A percentile compares a stretch with the other conserved stretches of the same genome.
Conservation (phyloP, 2,329 filamentous ascomycete genomes). For the Periconia sp. region DNA sequence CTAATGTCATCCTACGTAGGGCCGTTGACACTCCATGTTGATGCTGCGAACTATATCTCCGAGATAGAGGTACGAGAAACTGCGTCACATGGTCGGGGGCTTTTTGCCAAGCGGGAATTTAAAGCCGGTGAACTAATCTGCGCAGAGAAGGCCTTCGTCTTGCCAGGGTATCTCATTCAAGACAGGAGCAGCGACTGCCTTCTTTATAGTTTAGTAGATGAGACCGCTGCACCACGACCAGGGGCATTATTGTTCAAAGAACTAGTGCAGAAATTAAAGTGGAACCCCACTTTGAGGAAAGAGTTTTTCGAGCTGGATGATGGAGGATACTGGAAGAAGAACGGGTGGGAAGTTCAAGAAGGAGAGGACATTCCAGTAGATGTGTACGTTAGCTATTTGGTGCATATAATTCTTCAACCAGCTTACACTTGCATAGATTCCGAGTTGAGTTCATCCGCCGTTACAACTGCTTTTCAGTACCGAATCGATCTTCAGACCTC, state of each 20-base stretch:
- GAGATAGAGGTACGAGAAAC: constrained; percentile 45
- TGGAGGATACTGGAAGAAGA: constrained; percentile 35
- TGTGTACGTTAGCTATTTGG: constrained; percentile 28
- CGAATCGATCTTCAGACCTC: constrained; percentile 23
- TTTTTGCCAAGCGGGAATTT: constrained; percentile 58
- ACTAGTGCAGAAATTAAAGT: constrained; percentile 55
- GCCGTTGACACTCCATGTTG: constrained; percentile 27
- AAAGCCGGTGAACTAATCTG: constrained; percentile 59
- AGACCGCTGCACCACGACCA: constrained; percentile 39
- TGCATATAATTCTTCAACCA: not conserved
- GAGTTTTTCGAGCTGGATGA: constrained; percentile 43
- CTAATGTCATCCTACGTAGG: constrained; percentile 27
- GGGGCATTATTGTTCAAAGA: constrained; percentile 50
- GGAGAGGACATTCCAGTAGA: constrained; percentile 47
- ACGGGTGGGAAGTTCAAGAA: constrained; percentile 42
- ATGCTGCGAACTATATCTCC: constrained; percentile 28
- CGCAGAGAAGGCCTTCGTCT: constrained; percentile 62
- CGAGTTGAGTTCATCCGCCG: constrained; percentile 52
- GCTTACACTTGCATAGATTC: constrained; percentile 37
- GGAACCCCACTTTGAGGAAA: constrained; percentile 45
- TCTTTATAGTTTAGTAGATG: constrained; percentile 28
- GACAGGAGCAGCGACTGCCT: constrained; percentile 24
- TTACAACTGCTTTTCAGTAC: constrained; percentile 54
- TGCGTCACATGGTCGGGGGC: constrained; percentile 51
- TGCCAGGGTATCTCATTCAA: constrained; percentile 46